Percentiles rank a stretch among this genome's conserved stretches.
phyloP scores from a whole-genome alignment of 2,329 filamentous ascomycete species.

The Cladophialophora exuberans region DNA sequence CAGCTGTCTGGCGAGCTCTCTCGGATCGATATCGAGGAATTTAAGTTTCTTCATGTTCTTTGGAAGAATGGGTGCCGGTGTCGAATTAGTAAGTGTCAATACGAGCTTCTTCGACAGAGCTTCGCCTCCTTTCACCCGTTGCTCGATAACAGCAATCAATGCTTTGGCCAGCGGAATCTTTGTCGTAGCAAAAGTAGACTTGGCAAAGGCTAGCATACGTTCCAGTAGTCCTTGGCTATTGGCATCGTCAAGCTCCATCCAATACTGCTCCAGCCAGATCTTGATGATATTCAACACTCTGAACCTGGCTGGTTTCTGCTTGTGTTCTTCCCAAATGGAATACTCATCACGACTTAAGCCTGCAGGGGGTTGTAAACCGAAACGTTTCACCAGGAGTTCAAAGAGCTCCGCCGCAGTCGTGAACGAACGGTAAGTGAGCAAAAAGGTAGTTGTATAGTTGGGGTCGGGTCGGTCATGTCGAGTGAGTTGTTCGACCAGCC shows the following conservation, averaged over 20 bases:
- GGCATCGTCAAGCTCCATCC: conserved; percentile 93
- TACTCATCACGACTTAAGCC: conserved; percentile 76
- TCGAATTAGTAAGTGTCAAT: conserved; percentile 79
- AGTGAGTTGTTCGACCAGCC: conserved; percentile 91
- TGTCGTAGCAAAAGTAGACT: conserved; percentile 88
- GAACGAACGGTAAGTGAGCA: conserved; percentile 95
- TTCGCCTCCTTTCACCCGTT: conserved; percentile 85
- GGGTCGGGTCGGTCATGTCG: conserved; percentile 94
- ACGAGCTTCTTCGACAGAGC: conserved; percentile 83
- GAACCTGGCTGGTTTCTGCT: conserved; percentile 95
- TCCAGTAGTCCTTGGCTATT: conserved; percentile 83
- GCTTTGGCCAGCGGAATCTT: conserved; percentile 87
- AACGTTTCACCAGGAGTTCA: conserved; percentile 86
- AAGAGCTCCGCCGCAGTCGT: conserved; percentile 89
- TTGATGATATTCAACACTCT: conserved; percentile 97
- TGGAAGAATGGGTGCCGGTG: conserved; percentile 86
- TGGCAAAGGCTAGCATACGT: conserved; percentile 86
- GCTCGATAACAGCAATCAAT: conserved; percentile 83
- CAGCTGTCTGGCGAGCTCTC: conserved; percentile 94
- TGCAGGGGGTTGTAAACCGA: conserved; percentile 87
- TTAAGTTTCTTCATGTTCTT: conserved; percentile 99
- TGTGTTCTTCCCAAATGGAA: conserved; percentile 86
- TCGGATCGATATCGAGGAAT: conserved; percentile 93
- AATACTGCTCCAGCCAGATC: conserved; percentile 97
- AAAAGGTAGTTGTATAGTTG: conserved; percentile 95